Evolutionary conservation across 257 asterid genomes (phyloP).

Genomic region (Solanum sejunctum): DNA sequence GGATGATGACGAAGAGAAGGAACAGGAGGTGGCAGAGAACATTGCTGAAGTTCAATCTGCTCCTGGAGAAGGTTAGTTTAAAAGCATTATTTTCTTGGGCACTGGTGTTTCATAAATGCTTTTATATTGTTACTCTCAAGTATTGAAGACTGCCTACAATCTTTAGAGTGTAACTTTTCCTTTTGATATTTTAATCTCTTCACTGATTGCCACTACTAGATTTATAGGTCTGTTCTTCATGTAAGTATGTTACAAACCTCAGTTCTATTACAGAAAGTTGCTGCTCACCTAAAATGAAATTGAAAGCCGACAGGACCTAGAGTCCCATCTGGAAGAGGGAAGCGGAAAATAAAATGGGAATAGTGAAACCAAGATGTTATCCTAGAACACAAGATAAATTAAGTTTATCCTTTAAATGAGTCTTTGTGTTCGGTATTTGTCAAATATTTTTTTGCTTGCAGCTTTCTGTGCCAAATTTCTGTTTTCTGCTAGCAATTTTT

Average conservation of each 20-base stretch:
- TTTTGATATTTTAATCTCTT: neutral
- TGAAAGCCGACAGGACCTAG: neutral
- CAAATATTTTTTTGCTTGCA: neutral
- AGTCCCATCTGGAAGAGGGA: neutral
- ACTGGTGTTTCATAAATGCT: neutral
- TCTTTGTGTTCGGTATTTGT: neutral
- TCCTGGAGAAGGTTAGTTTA: conserved; percentile 41
- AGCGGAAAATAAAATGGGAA: neutral
- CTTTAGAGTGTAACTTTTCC: neutral
- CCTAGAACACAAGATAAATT: neutral
- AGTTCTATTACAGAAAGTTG: neutral
- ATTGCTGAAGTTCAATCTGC: conserved; percentile 20
- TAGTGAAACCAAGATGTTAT: neutral
- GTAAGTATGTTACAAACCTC: neutral
- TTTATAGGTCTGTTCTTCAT: neutral
- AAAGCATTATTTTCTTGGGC: neutral
- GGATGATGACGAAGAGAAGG: conserved; percentile 47
- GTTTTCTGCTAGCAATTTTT: neutral
- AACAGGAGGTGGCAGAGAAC: conserved; percentile 32
- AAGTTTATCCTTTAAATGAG: neutral
- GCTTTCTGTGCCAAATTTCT: neutral
- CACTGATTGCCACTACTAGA: neutral
- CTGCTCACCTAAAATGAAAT: neutral
- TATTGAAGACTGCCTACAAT: neutral
- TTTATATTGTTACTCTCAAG: neutral